These are phyloP conservation scores for Pseudonitzschia delicatissima DNA, from an alignment of 108 stramenopile species.

Conservation along the genomic window DNA sequence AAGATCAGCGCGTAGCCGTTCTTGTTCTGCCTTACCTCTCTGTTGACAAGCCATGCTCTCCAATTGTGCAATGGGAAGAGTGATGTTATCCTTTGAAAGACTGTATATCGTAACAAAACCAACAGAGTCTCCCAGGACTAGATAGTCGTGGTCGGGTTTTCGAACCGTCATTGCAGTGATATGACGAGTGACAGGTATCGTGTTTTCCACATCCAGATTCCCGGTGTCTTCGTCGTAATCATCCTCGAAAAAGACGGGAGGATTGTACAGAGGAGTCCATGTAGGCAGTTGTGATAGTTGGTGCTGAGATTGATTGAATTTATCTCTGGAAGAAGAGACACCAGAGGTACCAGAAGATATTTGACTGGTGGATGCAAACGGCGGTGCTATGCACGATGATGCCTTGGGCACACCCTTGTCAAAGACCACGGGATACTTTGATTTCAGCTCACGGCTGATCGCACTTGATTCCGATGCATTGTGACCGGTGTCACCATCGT, in stretches of 20 bases:
- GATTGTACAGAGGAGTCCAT: constrained; percentile 28
- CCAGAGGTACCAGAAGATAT: neutral
- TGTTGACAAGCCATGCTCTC: constrained; percentile 38
- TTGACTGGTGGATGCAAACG: constrained; percentile 3
- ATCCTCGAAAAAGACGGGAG: constrained; percentile 33
- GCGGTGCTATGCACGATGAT: neutral
- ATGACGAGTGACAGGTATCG: constrained; percentile 23
- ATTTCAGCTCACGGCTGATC: neutral
- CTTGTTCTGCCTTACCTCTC: constrained; percentile 21
- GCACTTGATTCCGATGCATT: neutral
- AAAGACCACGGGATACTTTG: constrained; percentile 6
- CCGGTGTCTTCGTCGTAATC: constrained; percentile 25
- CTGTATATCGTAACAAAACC: constrained; percentile 50
- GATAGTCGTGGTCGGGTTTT: constrained; percentile 30
- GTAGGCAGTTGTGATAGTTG: constrained; percentile 4
- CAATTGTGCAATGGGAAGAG: constrained; percentile 30
- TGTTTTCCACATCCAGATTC: constrained; percentile 1
- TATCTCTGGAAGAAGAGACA: neutral
- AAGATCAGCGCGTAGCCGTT: constrained; percentile 21
- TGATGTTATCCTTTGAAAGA: constrained; percentile 6
- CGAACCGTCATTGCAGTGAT: constrained; percentile 32
- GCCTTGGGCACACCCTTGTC: constrained; percentile 1
- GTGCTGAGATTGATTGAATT: constrained; percentile 1
- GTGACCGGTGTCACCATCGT: neutral
- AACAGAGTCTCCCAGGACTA: constrained; percentile 46